phyloP scores from a whole-genome alignment of 2,329 filamentous ascomycete genomes.

The Penicillium sp. region DNA sequence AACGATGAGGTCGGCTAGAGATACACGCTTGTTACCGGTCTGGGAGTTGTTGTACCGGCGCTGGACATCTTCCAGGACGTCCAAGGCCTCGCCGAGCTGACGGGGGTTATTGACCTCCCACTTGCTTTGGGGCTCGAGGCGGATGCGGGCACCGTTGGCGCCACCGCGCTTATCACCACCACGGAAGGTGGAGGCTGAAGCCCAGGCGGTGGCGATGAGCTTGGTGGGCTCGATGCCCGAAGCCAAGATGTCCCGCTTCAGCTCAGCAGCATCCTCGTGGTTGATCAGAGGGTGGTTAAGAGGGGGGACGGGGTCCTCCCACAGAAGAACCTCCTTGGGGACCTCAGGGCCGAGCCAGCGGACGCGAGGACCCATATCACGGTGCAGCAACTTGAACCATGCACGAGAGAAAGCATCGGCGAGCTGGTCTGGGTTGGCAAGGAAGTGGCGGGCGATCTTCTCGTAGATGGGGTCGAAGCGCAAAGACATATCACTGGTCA shows the following conservation, averaged over 20 bases:
- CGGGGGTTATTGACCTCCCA: conserved; percentile 72
- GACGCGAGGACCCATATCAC: conserved; percentile 67
- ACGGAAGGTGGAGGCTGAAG: conserved; percentile 67
- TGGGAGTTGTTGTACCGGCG: conserved; percentile 57
- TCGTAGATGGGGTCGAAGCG: conserved; percentile 68
- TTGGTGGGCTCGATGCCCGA: conserved; percentile 58
- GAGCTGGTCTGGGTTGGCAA: conserved; percentile 64
- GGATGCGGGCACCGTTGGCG: conserved; percentile 74
- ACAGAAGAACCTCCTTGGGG: conserved; percentile 63
- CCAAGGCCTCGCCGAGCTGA: conserved; percentile 59
- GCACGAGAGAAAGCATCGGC: conserved; percentile 65
- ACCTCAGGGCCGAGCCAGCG: conserved; percentile 73
- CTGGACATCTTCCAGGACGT: conserved; percentile 61
- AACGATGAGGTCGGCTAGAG: conserved; percentile 73
- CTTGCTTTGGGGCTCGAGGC: conserved; percentile 64
- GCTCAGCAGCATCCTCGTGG: conserved; percentile 56
- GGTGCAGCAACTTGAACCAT: conserved; percentile 81
- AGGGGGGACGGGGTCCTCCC: conserved; percentile 69
- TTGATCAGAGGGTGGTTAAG: conserved; percentile 56
- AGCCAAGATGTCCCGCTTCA: conserved; percentile 66
- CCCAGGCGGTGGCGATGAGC: conserved; percentile 64
- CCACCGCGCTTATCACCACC: conserved; percentile 75
- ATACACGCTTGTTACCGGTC: conserved; percentile 63
- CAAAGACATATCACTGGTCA: conserved; percentile 69
- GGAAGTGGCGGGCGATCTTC: conserved; percentile 69